Evolutionary conservation across 257 asterid species (phyloP).

Genomic region (Nicotiana obtusifolia): DNA sequence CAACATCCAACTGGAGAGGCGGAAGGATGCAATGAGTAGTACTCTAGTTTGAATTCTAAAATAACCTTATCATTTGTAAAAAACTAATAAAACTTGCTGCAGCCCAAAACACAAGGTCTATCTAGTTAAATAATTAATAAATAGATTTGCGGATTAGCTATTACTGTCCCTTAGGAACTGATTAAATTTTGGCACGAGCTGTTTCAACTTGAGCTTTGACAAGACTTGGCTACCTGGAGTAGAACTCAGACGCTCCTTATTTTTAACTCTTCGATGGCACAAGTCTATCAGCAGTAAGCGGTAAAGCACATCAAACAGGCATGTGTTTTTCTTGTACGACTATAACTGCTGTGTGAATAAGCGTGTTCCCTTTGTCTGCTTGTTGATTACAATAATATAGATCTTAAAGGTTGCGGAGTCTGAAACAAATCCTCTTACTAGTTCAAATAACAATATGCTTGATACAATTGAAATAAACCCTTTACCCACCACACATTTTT

Average conservation of each 20-base stretch:
- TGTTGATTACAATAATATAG: neutral
- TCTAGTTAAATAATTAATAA: neutral
- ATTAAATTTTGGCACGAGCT: neutral
- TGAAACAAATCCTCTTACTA: neutral
- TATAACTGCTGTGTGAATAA: neutral
- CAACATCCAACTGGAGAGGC: neutral
- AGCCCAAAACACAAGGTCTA: neutral
- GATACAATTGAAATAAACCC: conserved; percentile 2
- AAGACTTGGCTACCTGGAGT: neutral
- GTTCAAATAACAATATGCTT: neutral
- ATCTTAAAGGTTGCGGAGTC: neutral
- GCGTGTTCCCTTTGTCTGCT: neutral
- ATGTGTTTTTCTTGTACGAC: neutral
- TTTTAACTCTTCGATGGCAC: neutral
- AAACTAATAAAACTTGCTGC: neutral
- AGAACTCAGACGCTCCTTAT: neutral
- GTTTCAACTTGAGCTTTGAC: neutral
- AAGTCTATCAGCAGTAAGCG: neutral
- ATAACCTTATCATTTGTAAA: too few relatives aligned
- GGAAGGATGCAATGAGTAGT: neutral
- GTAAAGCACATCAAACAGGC: neutral
- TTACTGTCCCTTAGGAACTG: neutral
- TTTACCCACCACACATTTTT: neutral
- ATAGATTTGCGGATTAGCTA: neutral
- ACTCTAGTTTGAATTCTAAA: too few relatives aligned